phyloP scores from a whole-genome alignment of 2,329 filamentous ascomycete species.

The Scedosporium apiospermum region DNA sequence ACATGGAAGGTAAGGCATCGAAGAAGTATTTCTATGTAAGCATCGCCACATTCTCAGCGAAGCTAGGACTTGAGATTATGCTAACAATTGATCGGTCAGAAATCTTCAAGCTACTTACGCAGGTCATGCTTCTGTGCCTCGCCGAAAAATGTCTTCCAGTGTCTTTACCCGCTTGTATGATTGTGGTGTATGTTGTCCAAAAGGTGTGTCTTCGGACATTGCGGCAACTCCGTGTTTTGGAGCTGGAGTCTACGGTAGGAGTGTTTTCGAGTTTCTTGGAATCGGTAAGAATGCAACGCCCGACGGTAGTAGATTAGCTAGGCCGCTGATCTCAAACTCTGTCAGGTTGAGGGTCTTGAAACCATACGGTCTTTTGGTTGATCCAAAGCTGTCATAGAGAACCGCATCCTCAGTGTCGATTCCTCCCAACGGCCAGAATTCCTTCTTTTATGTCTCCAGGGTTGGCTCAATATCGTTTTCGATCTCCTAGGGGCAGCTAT shows the following conservation, averaged over 20 bases:
- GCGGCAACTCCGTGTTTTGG: slow-evolving; percentile 44
- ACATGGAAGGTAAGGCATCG: too few species aligned
- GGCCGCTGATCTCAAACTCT: not conserved
- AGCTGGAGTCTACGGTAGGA: slow-evolving; percentile 42
- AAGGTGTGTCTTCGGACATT: slow-evolving; percentile 36
- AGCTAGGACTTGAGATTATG: not conserved
- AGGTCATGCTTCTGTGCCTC: slow-evolving; percentile 33
- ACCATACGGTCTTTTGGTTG: slow-evolving; percentile 20
- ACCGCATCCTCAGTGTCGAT: slow-evolving; percentile 33
- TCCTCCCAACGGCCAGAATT: slow-evolving; percentile 17
- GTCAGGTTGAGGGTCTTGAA: slow-evolving; percentile 13
- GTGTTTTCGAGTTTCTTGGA: slow-evolving; percentile 32
- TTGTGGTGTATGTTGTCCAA: slow-evolving; percentile 17
- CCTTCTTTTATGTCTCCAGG: slow-evolving; percentile 34
- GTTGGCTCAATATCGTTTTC: slow-evolving; percentile 36
- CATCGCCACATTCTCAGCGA: slow-evolving; percentile 16
- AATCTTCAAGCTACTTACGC: slow-evolving; percentile 28
- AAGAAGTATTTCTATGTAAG: too few species aligned
- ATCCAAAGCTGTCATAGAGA: slow-evolving; percentile 22
- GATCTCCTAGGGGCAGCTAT: slow-evolving; percentile 29
- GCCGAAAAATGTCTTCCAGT: slow-evolving; percentile 34
- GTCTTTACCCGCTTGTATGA: slow-evolving; percentile 27
- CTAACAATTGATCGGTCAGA: slow-evolving; percentile 14
- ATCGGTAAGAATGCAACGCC: slow-evolving; percentile 14
- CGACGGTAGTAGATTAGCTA: not conserved